A percentile compares a stretch with the other conserved stretches of the same genome.
Conservation (phyloP, 2,329 filamentous ascomycete genomes). For the Hirsutella thompsonii region DNA sequence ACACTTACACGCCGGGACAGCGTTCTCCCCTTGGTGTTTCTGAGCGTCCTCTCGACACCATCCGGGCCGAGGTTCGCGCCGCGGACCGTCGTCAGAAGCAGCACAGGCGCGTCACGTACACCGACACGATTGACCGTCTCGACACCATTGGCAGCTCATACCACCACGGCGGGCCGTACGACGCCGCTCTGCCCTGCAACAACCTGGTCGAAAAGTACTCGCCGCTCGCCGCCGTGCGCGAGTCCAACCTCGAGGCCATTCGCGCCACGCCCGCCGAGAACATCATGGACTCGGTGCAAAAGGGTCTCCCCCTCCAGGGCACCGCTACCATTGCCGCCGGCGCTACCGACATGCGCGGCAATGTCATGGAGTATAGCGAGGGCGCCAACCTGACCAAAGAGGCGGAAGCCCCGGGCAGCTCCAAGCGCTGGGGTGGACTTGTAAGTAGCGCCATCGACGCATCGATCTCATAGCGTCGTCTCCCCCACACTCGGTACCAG, state of each 20-base stretch:
- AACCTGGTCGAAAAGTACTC: conserved; percentile 52
- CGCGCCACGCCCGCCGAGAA: conserved; percentile 70
- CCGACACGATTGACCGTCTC: conserved; percentile 71
- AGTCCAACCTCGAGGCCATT: conserved; percentile 64
- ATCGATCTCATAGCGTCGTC: not conserved
- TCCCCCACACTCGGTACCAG: not conserved
- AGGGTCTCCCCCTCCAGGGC: conserved; percentile 70
- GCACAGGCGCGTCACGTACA: conserved; percentile 49
- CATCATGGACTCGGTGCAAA: conserved; percentile 58
- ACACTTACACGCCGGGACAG: conserved; percentile 10
- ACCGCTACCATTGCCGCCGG: conserved; percentile 68
- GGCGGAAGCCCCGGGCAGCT: conserved; percentile 52
- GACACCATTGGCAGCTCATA: conserved; percentile 58
- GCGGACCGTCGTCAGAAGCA: conserved; percentile 61
- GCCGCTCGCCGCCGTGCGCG: conserved; percentile 63
- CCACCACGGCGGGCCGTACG: conserved; percentile 85
- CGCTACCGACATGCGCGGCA: conserved; percentile 51
- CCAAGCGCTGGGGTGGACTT: conserved; percentile 60
- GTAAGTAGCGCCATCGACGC: conserved; percentile 38
- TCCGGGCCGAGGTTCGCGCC: conserved; percentile 47
- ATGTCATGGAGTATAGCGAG: conserved; percentile 66
- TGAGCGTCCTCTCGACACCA: conserved; percentile 52
- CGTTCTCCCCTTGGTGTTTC: conserved; percentile 53
- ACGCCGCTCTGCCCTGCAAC: conserved; percentile 63
- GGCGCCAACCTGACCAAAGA: conserved; percentile 80